phyloP scores from a whole-genome alignment of 257 asterid species.

The Nicotiana attenuata region DNA sequence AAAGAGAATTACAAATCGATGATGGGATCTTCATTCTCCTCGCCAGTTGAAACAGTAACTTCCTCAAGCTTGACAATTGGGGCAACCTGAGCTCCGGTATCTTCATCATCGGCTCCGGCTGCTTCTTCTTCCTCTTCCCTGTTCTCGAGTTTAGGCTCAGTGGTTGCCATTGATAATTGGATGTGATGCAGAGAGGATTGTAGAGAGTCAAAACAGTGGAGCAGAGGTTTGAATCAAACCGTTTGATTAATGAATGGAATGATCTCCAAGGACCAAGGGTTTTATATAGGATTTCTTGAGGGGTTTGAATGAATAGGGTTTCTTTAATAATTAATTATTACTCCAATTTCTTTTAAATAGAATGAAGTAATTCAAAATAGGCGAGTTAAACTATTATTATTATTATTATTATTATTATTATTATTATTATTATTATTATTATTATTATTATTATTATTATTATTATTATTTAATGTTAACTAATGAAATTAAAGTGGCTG shows the following conservation, averaged over 20 bases:
- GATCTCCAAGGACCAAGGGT: background rate
- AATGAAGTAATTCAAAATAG: background rate
- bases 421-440: no score
- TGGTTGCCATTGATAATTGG: conserved; percentile 31
- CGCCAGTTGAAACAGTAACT: conserved; percentile 52
- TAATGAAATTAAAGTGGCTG: no score
- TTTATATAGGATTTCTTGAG: background rate
- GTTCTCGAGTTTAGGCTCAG: conserved; percentile 33
- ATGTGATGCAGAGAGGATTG: background rate
- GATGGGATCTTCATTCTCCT: conserved; percentile 43
- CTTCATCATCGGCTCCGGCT: conserved; percentile 46
- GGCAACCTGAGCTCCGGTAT: conserved; percentile 62
- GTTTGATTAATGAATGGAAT: background rate
- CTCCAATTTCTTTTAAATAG: background rate
- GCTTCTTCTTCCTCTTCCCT: conserved; percentile 30
- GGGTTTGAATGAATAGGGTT: background rate
- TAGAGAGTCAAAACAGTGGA: background rate
- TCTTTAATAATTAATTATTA: background rate
- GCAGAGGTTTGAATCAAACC: background rate
- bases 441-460: no score
- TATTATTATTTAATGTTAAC: no score
- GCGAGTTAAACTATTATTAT: no score
- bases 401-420: no score
- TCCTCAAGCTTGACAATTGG: conserved; percentile 51
- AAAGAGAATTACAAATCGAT: conserved; percentile 35